phyloP scores from a whole-genome alignment of 345 rosid genomes.

The Hypericum androsaemum region DNA sequence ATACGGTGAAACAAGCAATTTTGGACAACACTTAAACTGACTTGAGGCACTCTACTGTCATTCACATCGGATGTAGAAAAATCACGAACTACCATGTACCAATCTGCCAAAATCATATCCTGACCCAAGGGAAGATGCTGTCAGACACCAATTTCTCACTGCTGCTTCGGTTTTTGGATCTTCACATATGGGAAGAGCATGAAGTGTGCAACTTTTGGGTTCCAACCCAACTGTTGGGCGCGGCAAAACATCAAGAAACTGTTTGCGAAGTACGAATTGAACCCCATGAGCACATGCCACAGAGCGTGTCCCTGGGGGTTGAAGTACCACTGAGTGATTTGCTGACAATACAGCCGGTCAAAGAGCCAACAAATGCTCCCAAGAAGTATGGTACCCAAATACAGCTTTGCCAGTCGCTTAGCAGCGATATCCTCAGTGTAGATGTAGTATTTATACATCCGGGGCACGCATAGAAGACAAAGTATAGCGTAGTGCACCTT shows the following conservation, averaged over 20 bases:
- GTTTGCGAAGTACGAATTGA: slow-evolving; percentile 82
- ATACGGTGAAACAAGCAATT: too few species aligned
- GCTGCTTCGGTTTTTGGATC: slow-evolving; percentile 59
- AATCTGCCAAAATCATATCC: too few species aligned
- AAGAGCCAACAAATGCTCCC: slow-evolving; percentile 65
- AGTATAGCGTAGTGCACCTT: slow-evolving; percentile 72
- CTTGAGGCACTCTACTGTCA: too few species aligned
- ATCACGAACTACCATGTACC: too few species aligned
- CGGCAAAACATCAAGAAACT: slow-evolving; percentile 96
- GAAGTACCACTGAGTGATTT: slow-evolving; percentile 48
- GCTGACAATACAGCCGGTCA: slow-evolving; percentile 54
- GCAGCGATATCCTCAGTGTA: slow-evolving; percentile 58
- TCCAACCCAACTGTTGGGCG: slow-evolving; percentile 76
- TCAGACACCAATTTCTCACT: slow-evolving; percentile 2
- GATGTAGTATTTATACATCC: slow-evolving; percentile 94
- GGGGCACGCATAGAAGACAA: slow-evolving; percentile 80
- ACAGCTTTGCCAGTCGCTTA: slow-evolving; percentile 61
- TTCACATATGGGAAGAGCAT: slow-evolving; percentile 65
- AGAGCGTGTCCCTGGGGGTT: slow-evolving; percentile 92
- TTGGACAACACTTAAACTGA: too few species aligned
- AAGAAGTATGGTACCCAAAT: slow-evolving; percentile 45
- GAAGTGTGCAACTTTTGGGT: slow-evolving; percentile 46
- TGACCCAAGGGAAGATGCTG: too few species aligned
- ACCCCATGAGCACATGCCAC: slow-evolving; percentile 87
- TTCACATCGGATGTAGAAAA: too few species aligned